A percentile compares a stretch with the other conserved stretches of the same genome.
phyloP scores from a whole-genome alignment of 768 basidiomycete genomes.

The Clavaria fumosa region DNA sequence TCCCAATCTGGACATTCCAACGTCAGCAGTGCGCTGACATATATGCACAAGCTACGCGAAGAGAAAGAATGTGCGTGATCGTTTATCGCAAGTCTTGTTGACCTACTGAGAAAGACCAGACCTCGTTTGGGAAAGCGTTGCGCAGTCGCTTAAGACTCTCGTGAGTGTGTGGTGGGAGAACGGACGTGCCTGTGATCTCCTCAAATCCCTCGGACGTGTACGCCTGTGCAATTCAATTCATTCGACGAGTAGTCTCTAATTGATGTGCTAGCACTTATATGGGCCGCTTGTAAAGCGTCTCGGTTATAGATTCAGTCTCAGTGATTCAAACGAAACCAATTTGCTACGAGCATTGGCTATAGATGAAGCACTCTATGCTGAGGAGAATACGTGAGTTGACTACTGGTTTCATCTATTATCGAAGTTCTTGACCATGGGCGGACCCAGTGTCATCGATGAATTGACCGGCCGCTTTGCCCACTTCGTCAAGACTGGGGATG shows the following conservation, averaged over 20 bases:
- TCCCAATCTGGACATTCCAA: slow-evolving; percentile 67
- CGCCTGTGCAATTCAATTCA: slow-evolving; percentile 12
- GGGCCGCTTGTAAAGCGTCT: slow-evolving; percentile 63
- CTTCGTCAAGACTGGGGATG: slow-evolving; percentile 58
- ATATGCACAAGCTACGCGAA: slow-evolving; percentile 49
- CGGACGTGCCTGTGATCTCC: slow-evolving; percentile 29
- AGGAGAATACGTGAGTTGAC: slow-evolving; percentile 17
- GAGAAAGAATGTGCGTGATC: slow-evolving; percentile 74
- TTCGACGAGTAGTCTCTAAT: too few species aligned
- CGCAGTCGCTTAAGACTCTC: slow-evolving; percentile 37
- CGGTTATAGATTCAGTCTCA: slow-evolving; percentile 56
- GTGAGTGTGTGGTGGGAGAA: slow-evolving; percentile 77
- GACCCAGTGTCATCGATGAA: slow-evolving; percentile 67
- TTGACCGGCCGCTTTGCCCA: slow-evolving; percentile 53
- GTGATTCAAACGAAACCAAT: slow-evolving; percentile 52
- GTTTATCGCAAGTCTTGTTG: too few species aligned
- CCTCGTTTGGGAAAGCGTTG: slow-evolving; percentile 72
- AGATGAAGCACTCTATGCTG: slow-evolving; percentile 25
- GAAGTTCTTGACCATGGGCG: too few species aligned
- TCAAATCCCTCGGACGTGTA: slow-evolving; percentile 50
- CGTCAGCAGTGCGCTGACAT: slow-evolving; percentile 60
- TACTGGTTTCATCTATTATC: too few species aligned
- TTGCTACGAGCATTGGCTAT: slow-evolving; percentile 68
- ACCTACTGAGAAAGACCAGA: too few species aligned
- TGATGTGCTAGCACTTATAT: slow-evolving; percentile 38